These are phyloP conservation scores for Phytopythium oedochilum DNA, from an alignment of 352 stramenopile genomes.

Conservation along the genomic window DNA sequence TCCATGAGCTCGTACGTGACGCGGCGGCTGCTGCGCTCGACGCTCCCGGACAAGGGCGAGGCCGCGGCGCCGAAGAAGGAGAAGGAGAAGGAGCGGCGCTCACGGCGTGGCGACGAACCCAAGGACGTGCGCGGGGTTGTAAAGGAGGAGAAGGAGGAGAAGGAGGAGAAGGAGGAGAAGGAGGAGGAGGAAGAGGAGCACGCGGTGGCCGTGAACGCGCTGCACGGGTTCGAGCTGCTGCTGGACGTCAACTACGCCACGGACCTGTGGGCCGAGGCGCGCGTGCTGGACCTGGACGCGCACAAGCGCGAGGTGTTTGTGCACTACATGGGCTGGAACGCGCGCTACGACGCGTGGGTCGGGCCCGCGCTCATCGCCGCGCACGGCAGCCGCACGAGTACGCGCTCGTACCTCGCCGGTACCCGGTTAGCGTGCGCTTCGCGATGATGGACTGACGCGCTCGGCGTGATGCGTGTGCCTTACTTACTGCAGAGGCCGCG, in stretches of 20 bases:
- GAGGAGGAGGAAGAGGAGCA: not conserved
- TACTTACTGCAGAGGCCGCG: conserved; percentile 1
- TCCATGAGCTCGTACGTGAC: conserved; percentile 47
- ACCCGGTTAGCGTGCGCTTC: not conserved
- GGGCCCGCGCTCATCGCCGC: conserved; percentile 31
- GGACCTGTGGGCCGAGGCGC: conserved; percentile 59
- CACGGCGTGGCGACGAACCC: not conserved
- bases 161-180: conserved; percentile 1
- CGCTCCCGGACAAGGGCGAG: conserved; percentile 12
- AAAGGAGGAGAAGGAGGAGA: not conserved
- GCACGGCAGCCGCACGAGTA: conserved; percentile 48
- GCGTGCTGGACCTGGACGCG: conserved; percentile 43
- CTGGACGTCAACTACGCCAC: conserved; percentile 52
- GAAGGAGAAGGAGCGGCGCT: not conserved
- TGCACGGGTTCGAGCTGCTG: conserved; percentile 38
- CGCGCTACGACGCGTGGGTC: conserved; percentile 66
- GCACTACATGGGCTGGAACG: conserved; percentile 79
- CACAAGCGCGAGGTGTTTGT: conserved; percentile 35
- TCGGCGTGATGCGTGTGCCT: not conserved
- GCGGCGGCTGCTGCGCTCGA: conserved; percentile 52
- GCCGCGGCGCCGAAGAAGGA: not conserved
- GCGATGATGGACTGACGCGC: not conserved
- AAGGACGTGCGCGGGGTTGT: not conserved
- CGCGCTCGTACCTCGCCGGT: too few relatives aligned
- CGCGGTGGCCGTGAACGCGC: not conserved